Conservation (phyloP, 441 rosid genomes). For the Syzygium malaccense region DNA sequence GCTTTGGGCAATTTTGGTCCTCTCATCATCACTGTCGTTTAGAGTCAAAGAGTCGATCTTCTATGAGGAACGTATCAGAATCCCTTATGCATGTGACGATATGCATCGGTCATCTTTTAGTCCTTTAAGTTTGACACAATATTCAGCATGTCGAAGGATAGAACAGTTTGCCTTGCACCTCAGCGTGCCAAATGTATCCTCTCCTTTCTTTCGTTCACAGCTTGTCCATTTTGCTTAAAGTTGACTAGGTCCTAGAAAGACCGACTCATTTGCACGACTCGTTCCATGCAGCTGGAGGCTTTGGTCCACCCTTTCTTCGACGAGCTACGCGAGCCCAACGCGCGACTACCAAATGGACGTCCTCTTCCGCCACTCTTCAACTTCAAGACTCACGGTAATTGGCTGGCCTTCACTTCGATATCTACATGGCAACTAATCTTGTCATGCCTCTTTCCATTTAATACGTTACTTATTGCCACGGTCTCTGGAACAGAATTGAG, state of each 20-base stretch:
- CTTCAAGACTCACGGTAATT: conserved; percentile 69
- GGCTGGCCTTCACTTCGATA: not conserved
- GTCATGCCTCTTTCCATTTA: not conserved
- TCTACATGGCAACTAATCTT: not conserved
- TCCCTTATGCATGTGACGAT: not conserved
- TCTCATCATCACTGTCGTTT: not conserved
- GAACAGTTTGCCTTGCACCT: not conserved
- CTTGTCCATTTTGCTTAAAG: not conserved
- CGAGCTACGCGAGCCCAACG: conserved; percentile 75
- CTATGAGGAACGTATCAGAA: not conserved
- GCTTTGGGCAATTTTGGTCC: not conserved
- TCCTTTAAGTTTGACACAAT: not conserved
- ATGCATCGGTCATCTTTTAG: not conserved
- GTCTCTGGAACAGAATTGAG: not conserved
- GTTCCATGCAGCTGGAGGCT: conserved; percentile 54
- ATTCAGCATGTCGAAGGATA: not conserved
- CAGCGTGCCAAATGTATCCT: not conserved
- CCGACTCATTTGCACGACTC: not conserved
- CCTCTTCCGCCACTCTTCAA: conserved; percentile 90
- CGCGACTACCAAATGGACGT: conserved; percentile 77
- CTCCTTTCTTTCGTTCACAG: not conserved
- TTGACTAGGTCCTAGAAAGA: not conserved
- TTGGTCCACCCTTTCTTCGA: conserved; percentile 87
- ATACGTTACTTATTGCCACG: not conserved
- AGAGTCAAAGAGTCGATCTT: not conserved